Conservation (phyloP, 225 moss, liverwort and hornwort genomes). For the Sphagnum contortum region DNA sequence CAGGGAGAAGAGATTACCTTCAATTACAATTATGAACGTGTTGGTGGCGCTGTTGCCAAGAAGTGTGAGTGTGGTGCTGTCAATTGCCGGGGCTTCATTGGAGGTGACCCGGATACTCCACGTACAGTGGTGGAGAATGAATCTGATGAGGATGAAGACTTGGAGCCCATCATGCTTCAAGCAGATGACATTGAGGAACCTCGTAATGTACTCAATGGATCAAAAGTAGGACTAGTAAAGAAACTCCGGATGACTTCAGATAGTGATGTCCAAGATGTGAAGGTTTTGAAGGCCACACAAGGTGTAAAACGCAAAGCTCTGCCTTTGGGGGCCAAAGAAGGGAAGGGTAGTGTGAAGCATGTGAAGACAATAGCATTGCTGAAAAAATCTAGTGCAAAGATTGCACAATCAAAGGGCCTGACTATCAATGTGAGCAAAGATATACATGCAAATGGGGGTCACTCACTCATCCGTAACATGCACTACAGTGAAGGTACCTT, state of each 20-base stretch:
- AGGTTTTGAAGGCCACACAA: constrained; percentile 13
- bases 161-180: constrained; percentile 71
- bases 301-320: constrained; percentile 60
- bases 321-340: constrained; percentile 25
- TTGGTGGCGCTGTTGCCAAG: constrained; percentile 86
- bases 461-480: too few relatives aligned
- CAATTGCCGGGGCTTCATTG: constrained; percentile 81
- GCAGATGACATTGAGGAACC: constrained; percentile 61
- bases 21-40: constrained; percentile 87
- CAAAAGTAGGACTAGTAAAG: constrained; percentile 32
- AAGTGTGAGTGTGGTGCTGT: constrained; percentile 85
- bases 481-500: too few relatives aligned
- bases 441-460: not conserved
- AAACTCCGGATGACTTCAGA: constrained; percentile 33
- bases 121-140: constrained; percentile 73
- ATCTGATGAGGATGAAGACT: constrained; percentile 80
- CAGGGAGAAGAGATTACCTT: constrained; percentile 92
- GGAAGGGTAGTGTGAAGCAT: constrained; percentile 45
- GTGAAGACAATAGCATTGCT: constrained; percentile 46
- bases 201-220: constrained; percentile 24
- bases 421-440: constrained; percentile 3
- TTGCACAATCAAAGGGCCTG: constrained; percentile 17
- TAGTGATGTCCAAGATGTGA: constrained; percentile 20
- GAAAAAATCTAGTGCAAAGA: constrained; percentile 16
- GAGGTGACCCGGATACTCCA: constrained; percentile 78